Evolutionary conservation across 2,329 filamentous ascomycete species (phyloP), one percentile per base, ranked within the genome.

Genomic region (Neonectria hederae): DNA sequence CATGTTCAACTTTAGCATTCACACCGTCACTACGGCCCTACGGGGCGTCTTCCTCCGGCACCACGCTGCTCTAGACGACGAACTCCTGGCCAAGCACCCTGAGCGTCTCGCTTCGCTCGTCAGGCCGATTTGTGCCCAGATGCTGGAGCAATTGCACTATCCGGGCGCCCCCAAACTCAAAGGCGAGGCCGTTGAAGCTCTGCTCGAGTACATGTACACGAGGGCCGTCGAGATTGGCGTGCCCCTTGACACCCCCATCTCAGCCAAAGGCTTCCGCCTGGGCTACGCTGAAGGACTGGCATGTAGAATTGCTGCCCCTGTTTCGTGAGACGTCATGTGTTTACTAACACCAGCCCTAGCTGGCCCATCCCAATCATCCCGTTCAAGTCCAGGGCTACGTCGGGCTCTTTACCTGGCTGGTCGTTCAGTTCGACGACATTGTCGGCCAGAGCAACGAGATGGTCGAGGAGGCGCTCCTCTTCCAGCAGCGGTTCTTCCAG

Each of bases 361-460:
- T 54, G n/a, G 58, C 58, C 10, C 51, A 60, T 30, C 58, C 58
- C 28, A 38, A 43, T 7, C 58, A 60, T 22, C 58, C 58, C 35
- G 49, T 60, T 11, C 40, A 49, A 14, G 58, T 60, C n/a, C 49
- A 60, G 58, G 58, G 58, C 8, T 60, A 54, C 24, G 51, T 60
- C 14, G 58, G 51, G 5, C 40, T 60, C 4, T 60, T 60, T 30
- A 60, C 58, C 28, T 60, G 58, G 58, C 58, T 60, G 5, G 58
- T 60, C 40, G 58, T 60, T 17, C 58, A 60, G 51, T 60, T 54
- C 24, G 58, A 60, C 26, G 58, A 60, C 42, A 60, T 60, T 17
- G 58, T 60, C 10, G 58, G 58, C 11, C 58, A 60, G 19, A 54
- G 43, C 49, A 48, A 46, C n/a, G 21, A 60, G 51, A 60, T 60